Evolutionary conservation across 192 early-diverging fungal species (phyloP), one percentile per base, ranked within the genome.

Genomic region (Backusella westeae): DNA sequence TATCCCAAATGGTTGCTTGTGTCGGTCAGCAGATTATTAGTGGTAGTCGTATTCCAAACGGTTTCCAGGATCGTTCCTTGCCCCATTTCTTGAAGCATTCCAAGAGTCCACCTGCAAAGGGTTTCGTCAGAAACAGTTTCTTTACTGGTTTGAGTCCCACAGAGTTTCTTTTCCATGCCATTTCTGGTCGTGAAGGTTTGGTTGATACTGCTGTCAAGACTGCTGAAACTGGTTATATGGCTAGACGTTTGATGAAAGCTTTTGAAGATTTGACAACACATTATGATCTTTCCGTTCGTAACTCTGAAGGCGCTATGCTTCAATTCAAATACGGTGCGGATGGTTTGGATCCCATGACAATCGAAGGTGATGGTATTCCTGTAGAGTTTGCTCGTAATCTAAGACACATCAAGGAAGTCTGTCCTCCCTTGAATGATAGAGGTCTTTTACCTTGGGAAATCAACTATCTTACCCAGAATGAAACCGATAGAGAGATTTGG

Each of bases 131-230:
- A 63, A 98, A 95, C 87, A 95, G 94, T 86, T 99, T 99, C 89
- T 99, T 92, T 85, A 91, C 89, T 67, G 98, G 98, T 8, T 85
- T 99, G n/a, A 91, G 94, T 12, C 97, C 98, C 4, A 92, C 95
- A 1, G 98, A 99, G 82, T 99, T 99, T 84, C 86, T 99, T 71
- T 99, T 99, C 90, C 98, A 99, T 86, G 98, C 97, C 71, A 94
- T 98, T 15, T 98, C 97, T 63, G 98, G 98, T 82, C 96, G 98
- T 86, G 98, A 99, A 91, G 98, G 98, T 85, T 89, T 99, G 71
- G 96, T 99, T 44, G 98, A 99, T 87, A 99, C 98, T 7, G 98
- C 98, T 65, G 98, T 99, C 81, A 99, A 99, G 79, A 99, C 98
- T 67, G 98, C 98, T 29, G 98, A 99, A 86, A 99, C 98, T 5